phyloP scores from a whole-genome alignment of 352 stramenopile species.

The Pythium insidiosum region DNA sequence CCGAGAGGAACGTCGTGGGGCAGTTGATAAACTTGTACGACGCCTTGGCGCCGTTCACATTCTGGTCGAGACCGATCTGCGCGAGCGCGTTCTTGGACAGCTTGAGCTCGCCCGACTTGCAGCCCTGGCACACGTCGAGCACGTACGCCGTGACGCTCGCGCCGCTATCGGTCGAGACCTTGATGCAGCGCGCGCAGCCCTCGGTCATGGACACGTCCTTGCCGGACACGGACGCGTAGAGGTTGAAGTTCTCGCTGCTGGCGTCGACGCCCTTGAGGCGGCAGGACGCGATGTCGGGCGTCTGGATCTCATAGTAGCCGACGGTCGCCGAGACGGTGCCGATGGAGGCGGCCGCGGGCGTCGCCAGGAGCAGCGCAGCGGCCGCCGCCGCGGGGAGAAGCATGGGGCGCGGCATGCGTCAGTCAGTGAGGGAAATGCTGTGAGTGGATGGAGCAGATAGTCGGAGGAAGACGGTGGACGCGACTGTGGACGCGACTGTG shows the following conservation, averaged over 20 bases:
- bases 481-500: too few species aligned
- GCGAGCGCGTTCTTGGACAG: conserved; percentile 40
- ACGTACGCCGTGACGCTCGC: conserved; percentile 53
- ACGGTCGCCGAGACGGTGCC: conserved; percentile 16
- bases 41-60: conserved; percentile 40
- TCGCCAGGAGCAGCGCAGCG: not conserved
- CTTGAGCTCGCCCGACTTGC: conserved; percentile 32
- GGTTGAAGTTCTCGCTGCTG: conserved; percentile 66
- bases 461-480: too few species aligned
- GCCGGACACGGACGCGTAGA: conserved; percentile 64
- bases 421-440: too few species aligned
- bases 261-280: conserved; percentile 53
- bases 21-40: conserved; percentile 59
- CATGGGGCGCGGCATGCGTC: too few species aligned
- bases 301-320: conserved; percentile 48
- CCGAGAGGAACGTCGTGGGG: conserved; percentile 42
- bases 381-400: too few species aligned
- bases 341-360: conserved; percentile 4
- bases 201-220: conserved; percentile 46
- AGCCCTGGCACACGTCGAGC: conserved; percentile 57
- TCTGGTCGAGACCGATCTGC: conserved; percentile 31
- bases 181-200: conserved; percentile 67
- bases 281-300: conserved; percentile 56
- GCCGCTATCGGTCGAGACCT: conserved; percentile 40
- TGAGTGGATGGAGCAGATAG: too few species aligned